These are phyloP conservation scores for Ustilago sp. DNA, from an alignment of 1,284 basidiomycete species.

Conservation along the genomic window DNA sequence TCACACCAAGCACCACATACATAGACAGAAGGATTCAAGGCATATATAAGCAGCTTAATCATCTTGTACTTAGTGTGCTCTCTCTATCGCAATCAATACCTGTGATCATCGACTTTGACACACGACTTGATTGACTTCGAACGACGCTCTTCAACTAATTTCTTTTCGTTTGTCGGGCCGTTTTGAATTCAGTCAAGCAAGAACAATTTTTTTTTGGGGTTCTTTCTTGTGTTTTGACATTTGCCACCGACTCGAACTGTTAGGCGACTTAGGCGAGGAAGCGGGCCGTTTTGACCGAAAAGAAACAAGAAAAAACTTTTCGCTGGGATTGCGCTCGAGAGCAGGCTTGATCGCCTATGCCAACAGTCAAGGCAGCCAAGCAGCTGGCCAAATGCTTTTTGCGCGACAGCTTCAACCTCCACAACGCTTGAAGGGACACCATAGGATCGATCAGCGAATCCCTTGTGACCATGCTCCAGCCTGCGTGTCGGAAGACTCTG, in stretches of 20 bases:
- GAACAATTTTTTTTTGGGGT: neutral
- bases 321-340: neutral
- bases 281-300: neutral
- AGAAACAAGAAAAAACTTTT: constrained; percentile 8
- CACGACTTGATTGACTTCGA: no score
- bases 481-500: neutral
- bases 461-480: constrained; percentile 9
- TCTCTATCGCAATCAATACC: no score
- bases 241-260: constrained; percentile 18
- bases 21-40: no score
- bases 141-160: neutral
- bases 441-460: neutral
- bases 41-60: no score
- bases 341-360: constrained; percentile 13
- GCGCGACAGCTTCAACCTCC: neutral
- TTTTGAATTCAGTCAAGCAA: neutral
- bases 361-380: constrained; percentile 6
- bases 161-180: neutral
- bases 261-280: neutral
- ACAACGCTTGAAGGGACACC: neutral
- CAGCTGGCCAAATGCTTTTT: neutral
- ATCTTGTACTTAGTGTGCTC: no score
- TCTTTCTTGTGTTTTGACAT: constrained; percentile 12
- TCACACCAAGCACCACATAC: no score
- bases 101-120: no score